Percentiles rank a stretch among this genome's conserved stretches.
Conservation (phyloP, 805 yeast species). For the Hermanozyma aechmeae region DNA sequence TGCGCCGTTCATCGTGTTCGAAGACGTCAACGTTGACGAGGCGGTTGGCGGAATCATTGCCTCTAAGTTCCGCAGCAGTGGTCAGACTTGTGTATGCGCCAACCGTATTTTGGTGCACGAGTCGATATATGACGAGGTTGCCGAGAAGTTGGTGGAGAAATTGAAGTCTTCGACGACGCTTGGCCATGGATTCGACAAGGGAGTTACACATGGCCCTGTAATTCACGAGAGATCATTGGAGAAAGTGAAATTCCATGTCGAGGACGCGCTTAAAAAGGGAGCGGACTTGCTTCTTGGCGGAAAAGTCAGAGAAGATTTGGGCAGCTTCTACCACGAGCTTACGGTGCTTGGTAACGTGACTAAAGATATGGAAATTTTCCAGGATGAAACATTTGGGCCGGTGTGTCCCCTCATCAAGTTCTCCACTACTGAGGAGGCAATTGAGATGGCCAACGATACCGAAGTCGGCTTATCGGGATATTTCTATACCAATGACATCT, state of each 20-base stretch:
- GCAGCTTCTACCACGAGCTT: slow-evolving; percentile 57
- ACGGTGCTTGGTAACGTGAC: slow-evolving; percentile 59
- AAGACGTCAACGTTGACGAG: slow-evolving; percentile 10
- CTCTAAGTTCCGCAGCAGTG: slow-evolving; percentile 11
- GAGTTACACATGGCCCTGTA: slow-evolving; percentile 69
- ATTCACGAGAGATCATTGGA: slow-evolving; percentile 54
- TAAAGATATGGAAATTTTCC: slow-evolving; percentile 42
- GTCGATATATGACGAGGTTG: slow-evolving; percentile 8
- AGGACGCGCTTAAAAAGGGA: slow-evolving; percentile 58
- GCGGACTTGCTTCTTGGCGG: slow-evolving; percentile 64
- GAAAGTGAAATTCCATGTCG: slow-evolving; percentile 53
- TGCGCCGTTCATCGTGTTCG: slow-evolving; percentile 14
- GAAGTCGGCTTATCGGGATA: slow-evolving; percentile 75
- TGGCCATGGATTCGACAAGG: slow-evolving; percentile 54
- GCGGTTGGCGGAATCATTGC: slow-evolving; percentile 12
- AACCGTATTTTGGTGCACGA: slow-evolving; percentile 13
- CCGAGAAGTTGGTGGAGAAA: slow-evolving; percentile 5
- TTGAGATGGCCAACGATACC: slow-evolving; percentile 53
- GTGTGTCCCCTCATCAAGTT: slow-evolving; percentile 64
- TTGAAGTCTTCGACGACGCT: slow-evolving; percentile 27
- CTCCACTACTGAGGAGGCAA: slow-evolving; percentile 52
- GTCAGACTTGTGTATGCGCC: slow-evolving; percentile 14
- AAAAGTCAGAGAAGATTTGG: slow-evolving; percentile 39
- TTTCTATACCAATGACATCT: slow-evolving; percentile 49
- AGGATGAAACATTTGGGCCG: slow-evolving; percentile 82